A percentile compares a stretch with the other conserved stretches of the same genome.
phyloP scores from a whole-genome alignment of 257 asterid genomes.

The Lantana camara region DNA sequence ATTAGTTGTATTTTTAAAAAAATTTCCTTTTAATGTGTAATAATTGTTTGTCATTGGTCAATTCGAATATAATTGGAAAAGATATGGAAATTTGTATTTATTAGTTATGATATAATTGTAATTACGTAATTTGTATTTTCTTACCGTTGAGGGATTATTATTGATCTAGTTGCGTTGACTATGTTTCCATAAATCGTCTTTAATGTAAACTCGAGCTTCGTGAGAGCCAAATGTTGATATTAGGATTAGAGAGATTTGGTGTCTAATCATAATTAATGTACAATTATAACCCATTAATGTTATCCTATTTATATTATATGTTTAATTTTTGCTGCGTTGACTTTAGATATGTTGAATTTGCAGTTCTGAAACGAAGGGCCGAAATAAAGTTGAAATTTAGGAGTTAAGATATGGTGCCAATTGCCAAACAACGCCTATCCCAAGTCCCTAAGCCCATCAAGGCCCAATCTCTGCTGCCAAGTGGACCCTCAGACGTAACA shows the following conservation, averaged over 20 bases:
- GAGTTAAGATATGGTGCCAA: not conserved
- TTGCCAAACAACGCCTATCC: not conserved
- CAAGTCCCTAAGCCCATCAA: constrained; percentile 3
- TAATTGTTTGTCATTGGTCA: too few relatives aligned
- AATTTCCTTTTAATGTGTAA: too few relatives aligned
- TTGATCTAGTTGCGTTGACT: too few relatives aligned
- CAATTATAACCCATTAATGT: not conserved
- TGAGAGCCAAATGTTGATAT: not conserved
- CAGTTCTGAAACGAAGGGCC: not conserved
- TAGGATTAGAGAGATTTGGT: not conserved
- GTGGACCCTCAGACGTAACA: constrained; percentile 18
- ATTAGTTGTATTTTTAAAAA: too few relatives aligned
- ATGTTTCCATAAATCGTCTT: not conserved
- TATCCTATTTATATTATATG: not conserved
- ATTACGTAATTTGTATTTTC: too few relatives aligned
- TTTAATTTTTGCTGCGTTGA: not conserved
- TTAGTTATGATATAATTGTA: too few relatives aligned
- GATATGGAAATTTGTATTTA: too few relatives aligned
- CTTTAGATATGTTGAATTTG: not conserved
- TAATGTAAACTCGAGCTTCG: too few relatives aligned
- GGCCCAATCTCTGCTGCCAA: constrained; percentile 2
- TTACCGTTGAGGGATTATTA: too few relatives aligned
- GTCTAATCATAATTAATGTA: not conserved
- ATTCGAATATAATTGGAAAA: too few relatives aligned
- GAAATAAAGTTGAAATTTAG: not conserved